Evolutionary conservation across 306 rosid genomes (phyloP), one percentile per base, ranked within the genome.

Genomic region (Quercus robur): DNA sequence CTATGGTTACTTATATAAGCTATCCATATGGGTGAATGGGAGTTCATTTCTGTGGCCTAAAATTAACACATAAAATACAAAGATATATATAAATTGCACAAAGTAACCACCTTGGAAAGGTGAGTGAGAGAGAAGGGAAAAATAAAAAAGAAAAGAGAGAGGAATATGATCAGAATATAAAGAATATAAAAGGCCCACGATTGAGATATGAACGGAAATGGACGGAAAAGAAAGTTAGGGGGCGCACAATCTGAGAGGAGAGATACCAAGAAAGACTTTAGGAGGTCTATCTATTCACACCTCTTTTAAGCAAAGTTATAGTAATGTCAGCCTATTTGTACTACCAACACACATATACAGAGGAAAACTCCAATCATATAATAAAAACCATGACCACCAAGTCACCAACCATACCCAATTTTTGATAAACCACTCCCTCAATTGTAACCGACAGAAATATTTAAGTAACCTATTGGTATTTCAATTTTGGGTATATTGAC

Each of bases 261-360:
- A 52, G 66, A 77, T 76, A 49, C 74, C 2, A 6, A 78, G 10
- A 20, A 28, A 82, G 78, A 69, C 62, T 90, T 84, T 73, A 66
- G 90, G 87, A 66, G 90, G 87, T 91, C 82, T 38, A 72, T 75
- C 83, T 44, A 41, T 91, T 87, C 88, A 84, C 83, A 79, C 88
- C 84, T 79, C 89, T 81, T 78, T 84, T 73, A 77, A 83, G 87
- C 85, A 86, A 86, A 86, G 83, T 35, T 75, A 76, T 64, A 66
- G 75, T 71, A 56, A 67, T 58, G 80, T 73, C 73, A 74, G 59
- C 77, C 77, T 21, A 55, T 73, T 72, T 76, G 86, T 33, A n/a
- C 28, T 72, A 13, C 70, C 56, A 77, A 28, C 49, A 20, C 83
- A 55, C 84, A 81, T 67, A 82, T 76, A 83, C 77, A 76, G 2